These are phyloP conservation scores for Peniophora sp. DNA, from an alignment of 1,284 basidiomycete species.

Conservation along the genomic window DNA sequence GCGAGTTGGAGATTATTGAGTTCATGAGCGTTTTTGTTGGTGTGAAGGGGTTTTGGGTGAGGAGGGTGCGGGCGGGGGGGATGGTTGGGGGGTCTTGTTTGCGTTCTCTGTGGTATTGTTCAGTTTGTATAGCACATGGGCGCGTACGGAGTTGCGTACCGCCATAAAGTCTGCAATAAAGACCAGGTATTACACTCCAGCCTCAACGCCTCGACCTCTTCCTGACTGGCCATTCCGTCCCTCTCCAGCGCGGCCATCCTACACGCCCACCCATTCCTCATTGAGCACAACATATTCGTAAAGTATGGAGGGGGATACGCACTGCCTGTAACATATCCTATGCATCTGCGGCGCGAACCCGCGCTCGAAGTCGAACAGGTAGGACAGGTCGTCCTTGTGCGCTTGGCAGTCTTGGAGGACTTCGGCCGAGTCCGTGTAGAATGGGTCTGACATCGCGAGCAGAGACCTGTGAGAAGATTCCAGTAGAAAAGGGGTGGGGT, in stretches of 20 bases:
- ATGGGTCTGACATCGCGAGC: slow-evolving; percentile 23
- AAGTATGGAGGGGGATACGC: slow-evolving; percentile 17
- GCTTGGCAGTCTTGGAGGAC: slow-evolving; percentile 52
- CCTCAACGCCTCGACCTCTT: slow-evolving; percentile 53
- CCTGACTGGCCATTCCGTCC: slow-evolving; percentile 27
- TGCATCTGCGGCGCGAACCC: slow-evolving; percentile 65
- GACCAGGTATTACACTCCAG: slow-evolving; percentile 81
- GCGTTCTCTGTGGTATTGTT: slow-evolving; percentile 36
- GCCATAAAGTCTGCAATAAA: slow-evolving; percentile 66
- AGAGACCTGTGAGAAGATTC: too few relatives aligned
- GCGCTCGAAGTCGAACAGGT: slow-evolving; percentile 51
- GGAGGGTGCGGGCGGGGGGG: slow-evolving; percentile 41
- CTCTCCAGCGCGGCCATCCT: slow-evolving; percentile 49
- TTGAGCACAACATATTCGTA: neutral
- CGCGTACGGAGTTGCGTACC: slow-evolving; percentile 28
- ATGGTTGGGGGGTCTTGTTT: slow-evolving; percentile 42
- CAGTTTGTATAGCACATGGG: neutral
- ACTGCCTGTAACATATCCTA: slow-evolving; percentile 60
- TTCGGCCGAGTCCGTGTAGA: slow-evolving; percentile 58
- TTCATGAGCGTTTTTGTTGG: slow-evolving; percentile 69
- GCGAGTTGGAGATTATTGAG: slow-evolving; percentile 57
- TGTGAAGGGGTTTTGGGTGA: slow-evolving; percentile 68
- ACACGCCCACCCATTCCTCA: neutral
- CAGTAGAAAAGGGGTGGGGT: too few relatives aligned
- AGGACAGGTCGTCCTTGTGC: slow-evolving; percentile 50